phyloP scores from a whole-genome alignment of 306 rosid genomes.

The Astragalus glycyphyllos region DNA sequence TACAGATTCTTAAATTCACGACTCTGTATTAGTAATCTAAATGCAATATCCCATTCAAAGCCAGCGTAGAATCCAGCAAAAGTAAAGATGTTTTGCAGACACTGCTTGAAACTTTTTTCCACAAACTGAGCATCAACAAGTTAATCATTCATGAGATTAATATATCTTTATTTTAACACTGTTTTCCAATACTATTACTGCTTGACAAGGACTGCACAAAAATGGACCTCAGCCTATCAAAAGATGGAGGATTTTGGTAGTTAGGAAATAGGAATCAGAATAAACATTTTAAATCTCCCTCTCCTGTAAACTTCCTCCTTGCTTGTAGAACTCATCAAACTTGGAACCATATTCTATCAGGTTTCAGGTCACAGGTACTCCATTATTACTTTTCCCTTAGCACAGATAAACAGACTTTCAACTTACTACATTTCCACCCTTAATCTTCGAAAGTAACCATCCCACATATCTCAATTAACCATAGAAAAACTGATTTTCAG shows the following conservation, averaged over 20 bases:
- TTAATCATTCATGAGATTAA: slow-evolving; percentile 4
- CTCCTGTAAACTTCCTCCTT: slow-evolving; percentile 10
- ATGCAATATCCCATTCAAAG: slow-evolving; percentile 15
- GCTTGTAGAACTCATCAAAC: slow-evolving; percentile 9
- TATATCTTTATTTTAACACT: background rate
- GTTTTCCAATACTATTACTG: slow-evolving; percentile 15
- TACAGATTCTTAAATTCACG: slow-evolving; percentile 10
- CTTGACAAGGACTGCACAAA: background rate
- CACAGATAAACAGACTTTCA: slow-evolving; percentile 1
- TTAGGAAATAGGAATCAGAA: background rate
- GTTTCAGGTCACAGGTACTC: background rate
- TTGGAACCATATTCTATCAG: background rate
- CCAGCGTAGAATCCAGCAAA: slow-evolving; percentile 3
- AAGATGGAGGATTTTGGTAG: slow-evolving; percentile 3
- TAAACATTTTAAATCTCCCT: no score
- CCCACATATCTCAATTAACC: background rate
- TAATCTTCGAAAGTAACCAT: background rate
- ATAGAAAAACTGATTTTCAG: slow-evolving; percentile 24
- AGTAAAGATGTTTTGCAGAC: slow-evolving; percentile 24
- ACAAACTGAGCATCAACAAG: slow-evolving; percentile 7
- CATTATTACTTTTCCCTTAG: background rate
- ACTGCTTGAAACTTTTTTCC: background rate
- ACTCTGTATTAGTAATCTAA: slow-evolving; percentile 8
- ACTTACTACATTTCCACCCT: background rate
- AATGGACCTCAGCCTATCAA: slow-evolving; percentile 8